phyloP scores from a whole-genome alignment of 2,329 filamentous ascomycete genomes.

The Talaromyces sp. region DNA sequence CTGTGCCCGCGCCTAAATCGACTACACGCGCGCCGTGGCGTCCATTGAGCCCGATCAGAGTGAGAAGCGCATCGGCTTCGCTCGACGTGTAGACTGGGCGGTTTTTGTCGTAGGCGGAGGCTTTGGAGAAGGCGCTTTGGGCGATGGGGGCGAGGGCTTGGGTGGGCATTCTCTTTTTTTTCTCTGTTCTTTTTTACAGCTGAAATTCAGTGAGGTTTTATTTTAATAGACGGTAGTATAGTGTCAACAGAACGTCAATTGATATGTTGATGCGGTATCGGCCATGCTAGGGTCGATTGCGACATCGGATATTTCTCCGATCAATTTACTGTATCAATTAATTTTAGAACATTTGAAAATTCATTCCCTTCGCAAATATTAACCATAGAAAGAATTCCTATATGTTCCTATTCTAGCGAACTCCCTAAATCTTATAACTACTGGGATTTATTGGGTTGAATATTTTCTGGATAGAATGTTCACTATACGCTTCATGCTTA shows the following conservation, averaged over 20 bases:
- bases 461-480: background rate
- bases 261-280: background rate
- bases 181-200: background rate
- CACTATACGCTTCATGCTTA: background rate
- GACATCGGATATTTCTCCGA: background rate
- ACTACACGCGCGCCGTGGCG: slow-evolving; percentile 48
- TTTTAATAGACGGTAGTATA: background rate
- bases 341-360: no score
- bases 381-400: no score
- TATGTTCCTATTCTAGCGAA: no score
- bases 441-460: background rate
- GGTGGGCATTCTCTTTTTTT: background rate
- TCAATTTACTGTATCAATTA: background rate
- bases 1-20: slow-evolving; percentile 64
- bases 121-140: slow-evolving; percentile 56
- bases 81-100: slow-evolving; percentile 61
- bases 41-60: slow-evolving; percentile 48
- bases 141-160: slow-evolving; percentile 7
- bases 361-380: no score
- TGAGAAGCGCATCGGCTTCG: slow-evolving; percentile 56
- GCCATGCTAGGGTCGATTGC: background rate
- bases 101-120: slow-evolving; percentile 60
- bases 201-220: background rate
- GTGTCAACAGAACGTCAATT: background rate
- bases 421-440: background rate